phyloP scores from a whole-genome alignment of 441 rosid genomes.

The Arabidopsis lyrata region DNA sequence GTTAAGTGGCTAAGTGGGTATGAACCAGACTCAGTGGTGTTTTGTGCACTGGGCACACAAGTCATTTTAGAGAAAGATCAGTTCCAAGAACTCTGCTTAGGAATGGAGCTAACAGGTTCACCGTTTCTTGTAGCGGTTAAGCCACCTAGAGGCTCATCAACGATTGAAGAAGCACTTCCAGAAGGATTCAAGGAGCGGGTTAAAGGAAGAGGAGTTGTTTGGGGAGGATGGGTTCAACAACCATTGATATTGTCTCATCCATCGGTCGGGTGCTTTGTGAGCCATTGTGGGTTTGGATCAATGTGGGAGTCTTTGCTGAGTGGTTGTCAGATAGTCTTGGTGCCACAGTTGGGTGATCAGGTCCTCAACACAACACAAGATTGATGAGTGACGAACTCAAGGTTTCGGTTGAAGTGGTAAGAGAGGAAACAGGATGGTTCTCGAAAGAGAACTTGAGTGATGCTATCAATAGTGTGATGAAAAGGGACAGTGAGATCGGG shows the following conservation, averaged over 20 bases:
- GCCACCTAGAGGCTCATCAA: conserved; percentile 22
- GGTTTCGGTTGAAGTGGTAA: conserved; percentile 46
- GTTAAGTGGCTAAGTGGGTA: conserved; percentile 20
- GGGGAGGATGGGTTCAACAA: conserved; percentile 59
- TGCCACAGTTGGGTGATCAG: conserved; percentile 51
- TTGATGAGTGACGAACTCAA: conserved; percentile 43
- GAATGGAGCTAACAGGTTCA: conserved; percentile 38
- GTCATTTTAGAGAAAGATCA: conserved; percentile 12
- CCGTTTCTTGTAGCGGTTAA: conserved; percentile 41
- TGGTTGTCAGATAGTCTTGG: conserved; percentile 57
- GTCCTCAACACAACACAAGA: conserved; percentile 37
- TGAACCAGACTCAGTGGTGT: conserved; percentile 23
- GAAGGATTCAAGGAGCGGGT: conserved; percentile 59
- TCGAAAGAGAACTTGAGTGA: conserved; percentile 44
- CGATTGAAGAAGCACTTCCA: conserved; percentile 61
- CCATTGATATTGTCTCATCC: conserved; percentile 49
- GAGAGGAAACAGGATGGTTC: conserved; percentile 41
- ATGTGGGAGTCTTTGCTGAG: conserved; percentile 70
- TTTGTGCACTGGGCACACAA: conserved; percentile 25
- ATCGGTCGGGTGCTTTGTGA: conserved; percentile 65
- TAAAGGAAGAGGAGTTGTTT: conserved; percentile 54
- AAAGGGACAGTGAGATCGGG: conserved; percentile 42
- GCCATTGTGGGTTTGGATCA: conserved; percentile 68
- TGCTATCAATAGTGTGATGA: conserved; percentile 48
- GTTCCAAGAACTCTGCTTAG: conserved; percentile 32